These are phyloP conservation scores for Sanguinoderma infundibulare DNA, from an alignment of 1,284 basidiomycete species.

Conservation along the genomic window DNA sequence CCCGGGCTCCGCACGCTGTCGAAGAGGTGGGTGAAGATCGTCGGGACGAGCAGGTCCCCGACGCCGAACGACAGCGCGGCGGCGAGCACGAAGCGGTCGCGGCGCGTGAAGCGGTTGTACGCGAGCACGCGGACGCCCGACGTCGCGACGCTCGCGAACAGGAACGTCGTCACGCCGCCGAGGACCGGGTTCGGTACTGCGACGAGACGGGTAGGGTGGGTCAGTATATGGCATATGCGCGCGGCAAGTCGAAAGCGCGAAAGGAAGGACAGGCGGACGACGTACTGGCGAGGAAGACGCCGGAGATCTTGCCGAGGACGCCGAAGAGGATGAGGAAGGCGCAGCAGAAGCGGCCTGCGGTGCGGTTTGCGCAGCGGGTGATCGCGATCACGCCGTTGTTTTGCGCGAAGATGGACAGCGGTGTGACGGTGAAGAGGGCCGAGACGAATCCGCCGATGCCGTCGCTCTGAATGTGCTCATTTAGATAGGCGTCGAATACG, in stretches of 20 bases:
- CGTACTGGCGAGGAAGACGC: constrained; percentile 75
- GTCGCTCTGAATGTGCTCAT: constrained; percentile 53
- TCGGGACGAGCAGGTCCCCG: constrained; percentile 67
- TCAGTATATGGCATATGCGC: no score
- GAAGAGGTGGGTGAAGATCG: constrained; percentile 71
- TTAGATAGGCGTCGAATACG: background rate
- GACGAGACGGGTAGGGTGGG: constrained; percentile 14
- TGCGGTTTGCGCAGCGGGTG: constrained; percentile 77
- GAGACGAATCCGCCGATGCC: constrained; percentile 77
- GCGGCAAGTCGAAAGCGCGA: no score
- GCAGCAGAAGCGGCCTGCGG: constrained; percentile 77
- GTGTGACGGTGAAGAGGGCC: constrained; percentile 81
- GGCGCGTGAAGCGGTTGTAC: constrained; percentile 65
- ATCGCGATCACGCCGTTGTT: constrained; percentile 85
- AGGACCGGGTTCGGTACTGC: constrained; percentile 79
- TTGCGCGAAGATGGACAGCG: constrained; percentile 82
- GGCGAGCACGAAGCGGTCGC: constrained; percentile 79
- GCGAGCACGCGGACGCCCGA: constrained; percentile 79
- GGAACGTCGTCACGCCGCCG: constrained; percentile 84
- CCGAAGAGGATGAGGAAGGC: constrained; percentile 75
- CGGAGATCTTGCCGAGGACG: constrained; percentile 79
- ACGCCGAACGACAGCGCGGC: constrained; percentile 77
- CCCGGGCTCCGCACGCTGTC: constrained; percentile 62
- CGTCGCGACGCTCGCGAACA: constrained; percentile 48
- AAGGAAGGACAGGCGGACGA: background rate